Base-by-base conservation (phyloP, 257 asterid species). In the Solanum dulcamara region DNA sequence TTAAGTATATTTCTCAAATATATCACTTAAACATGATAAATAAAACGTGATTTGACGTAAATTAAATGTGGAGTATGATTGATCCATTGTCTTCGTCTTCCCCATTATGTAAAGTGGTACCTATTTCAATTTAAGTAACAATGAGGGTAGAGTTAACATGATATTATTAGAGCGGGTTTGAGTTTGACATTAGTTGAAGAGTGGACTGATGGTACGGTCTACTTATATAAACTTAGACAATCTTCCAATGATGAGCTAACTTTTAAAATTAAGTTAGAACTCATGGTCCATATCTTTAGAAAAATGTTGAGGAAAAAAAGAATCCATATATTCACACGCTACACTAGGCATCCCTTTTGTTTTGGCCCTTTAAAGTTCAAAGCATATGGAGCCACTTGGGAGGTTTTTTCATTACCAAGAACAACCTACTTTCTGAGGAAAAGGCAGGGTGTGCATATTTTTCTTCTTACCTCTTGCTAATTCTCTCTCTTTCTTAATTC, bases 141-240 rank as follows among this genome's bases (percentile, higher is more conserved):
- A 62, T 2, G 17, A 62, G 9, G 35, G 40, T 10, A 28, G n/a
- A 32, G n/a, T 59, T 17, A 53, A 53, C 60, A 53, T 53, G 26
- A 53, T 18, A 18, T 53, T 53, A 5, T 53, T 18, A 53, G 60
- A 53, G 3, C 18, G 60, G 24, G 0, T 53, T 53, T 53, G 60
- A 53, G 10, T 18, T 18, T 18, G 4, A 53, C n/a, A 6, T 51
- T 17, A 51, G n/a, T 6, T 53, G 9, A 10, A 53, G 24, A 51
- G 17, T 53, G 4, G 10, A 53, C 4, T 0, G 0, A 0, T 18
- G 4, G 6, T 46, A 0, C 7, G 4, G 6, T 46, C 5, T 20
- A 18, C 24, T 53, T 53, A 53, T 53, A 53, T 53, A n/a, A 20
- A 53, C 26, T 53, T 53, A 24, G 4, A 3, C 11, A 18, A 53